Conservation (phyloP, 1,284 basidiomycete species). For the Austroboletus novae-zelandiae region DNA sequence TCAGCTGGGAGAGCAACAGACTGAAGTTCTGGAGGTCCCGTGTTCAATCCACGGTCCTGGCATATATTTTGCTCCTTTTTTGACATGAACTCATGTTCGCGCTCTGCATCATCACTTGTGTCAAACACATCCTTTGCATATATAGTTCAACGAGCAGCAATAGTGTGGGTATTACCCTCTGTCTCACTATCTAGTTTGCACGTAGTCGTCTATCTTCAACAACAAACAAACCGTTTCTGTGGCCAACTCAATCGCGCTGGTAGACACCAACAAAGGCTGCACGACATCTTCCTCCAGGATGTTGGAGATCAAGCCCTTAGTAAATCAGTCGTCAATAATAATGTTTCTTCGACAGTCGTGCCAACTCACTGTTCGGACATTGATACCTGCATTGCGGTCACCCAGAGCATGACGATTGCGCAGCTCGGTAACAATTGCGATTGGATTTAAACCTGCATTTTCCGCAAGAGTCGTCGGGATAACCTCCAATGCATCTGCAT, state of each 20-base stretch:
- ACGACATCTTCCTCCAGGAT: constrained; percentile 97
- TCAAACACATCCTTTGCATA: no score
- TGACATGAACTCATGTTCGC: no score
- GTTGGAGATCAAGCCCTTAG: constrained; percentile 90
- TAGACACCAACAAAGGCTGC: constrained; percentile 94
- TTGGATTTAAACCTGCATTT: constrained; percentile 98
- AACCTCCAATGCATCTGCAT: constrained; percentile 96
- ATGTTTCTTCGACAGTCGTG: not conserved
- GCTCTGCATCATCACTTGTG: no score
- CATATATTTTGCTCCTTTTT: constrained; percentile 26
- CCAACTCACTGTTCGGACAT: constrained; percentile 83
- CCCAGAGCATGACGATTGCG: constrained; percentile 96
- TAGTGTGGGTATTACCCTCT: no score
- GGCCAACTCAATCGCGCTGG: constrained; percentile 91
- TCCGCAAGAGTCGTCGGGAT: constrained; percentile 98
- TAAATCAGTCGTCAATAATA: constrained; percentile 7
- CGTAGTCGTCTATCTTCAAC: constrained; percentile 97
- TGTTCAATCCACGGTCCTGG: constrained; percentile 60
- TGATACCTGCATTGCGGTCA: constrained; percentile 95
- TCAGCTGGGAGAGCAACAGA: constrained; percentile 82
- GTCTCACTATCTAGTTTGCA: constrained; percentile 60
- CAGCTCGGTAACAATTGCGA: constrained; percentile 97
- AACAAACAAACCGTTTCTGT: constrained; percentile 98
- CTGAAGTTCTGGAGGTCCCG: constrained; percentile 66
- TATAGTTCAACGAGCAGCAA: no score